phyloP scores from a whole-genome alignment of 345 rosid species.

The Eutrema heterophyllum region DNA sequence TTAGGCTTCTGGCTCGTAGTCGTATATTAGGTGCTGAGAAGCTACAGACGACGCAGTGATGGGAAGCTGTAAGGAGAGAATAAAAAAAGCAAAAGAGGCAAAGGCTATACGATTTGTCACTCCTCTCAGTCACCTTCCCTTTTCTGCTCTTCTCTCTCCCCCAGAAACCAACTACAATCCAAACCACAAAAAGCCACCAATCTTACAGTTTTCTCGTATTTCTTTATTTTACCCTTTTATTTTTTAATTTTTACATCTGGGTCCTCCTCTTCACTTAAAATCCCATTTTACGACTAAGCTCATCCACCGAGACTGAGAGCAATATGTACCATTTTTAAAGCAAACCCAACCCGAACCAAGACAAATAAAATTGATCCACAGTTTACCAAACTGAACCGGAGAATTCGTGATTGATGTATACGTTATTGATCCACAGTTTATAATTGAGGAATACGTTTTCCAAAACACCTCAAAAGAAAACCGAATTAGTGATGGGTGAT shows the following conservation, averaged over 20 bases:
- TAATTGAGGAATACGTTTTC: neutral
- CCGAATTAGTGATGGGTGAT: too few species aligned
- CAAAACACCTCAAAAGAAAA: neutral
- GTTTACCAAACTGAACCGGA: neutral
- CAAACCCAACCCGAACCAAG: neutral
- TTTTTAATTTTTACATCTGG: neutral
- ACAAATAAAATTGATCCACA: too few species aligned
- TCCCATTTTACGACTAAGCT: neutral
- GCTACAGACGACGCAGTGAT: conserved; percentile 26
- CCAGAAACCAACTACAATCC: conserved; percentile 19
- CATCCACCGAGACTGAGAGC: neutral
- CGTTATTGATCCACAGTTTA: too few species aligned
- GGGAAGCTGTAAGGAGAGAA: conserved; percentile 23
- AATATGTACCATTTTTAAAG: too few species aligned
- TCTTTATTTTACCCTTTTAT: conserved; percentile 2
- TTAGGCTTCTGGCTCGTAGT: conserved; percentile 12
- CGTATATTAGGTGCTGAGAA: conserved; percentile 20
- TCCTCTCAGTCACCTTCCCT: conserved; percentile 1
- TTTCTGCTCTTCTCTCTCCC: conserved; percentile 17
- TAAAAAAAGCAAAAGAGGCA: conserved; percentile 8
- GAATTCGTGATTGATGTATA: too few species aligned
- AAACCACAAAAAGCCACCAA: conserved; percentile 25
- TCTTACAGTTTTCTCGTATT: neutral
- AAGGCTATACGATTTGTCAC: conserved; percentile 29
- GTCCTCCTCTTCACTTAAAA: neutral